Evolutionary conservation across 2,329 filamentous ascomycete species (phyloP), one percentile per base, ranked within the genome.

Genomic region (Lasiodiplodia sp.): DNA sequence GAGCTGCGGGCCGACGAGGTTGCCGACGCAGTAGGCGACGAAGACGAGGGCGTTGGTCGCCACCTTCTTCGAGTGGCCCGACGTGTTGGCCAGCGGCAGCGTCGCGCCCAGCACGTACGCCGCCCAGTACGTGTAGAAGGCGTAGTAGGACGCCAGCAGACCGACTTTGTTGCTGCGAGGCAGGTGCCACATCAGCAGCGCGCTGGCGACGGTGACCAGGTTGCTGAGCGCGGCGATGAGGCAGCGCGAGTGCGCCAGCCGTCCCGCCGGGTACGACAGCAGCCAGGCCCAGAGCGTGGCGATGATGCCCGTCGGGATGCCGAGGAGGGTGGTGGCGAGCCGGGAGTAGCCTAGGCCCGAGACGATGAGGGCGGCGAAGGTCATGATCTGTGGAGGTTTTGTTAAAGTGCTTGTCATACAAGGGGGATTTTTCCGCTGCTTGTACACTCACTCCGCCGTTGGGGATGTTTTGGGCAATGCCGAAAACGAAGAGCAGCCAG

Each of bases 1-100:
- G 0, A 79, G 80, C 71, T 82, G 80, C 1, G 81, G 81, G 0
- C 81, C 81, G 66, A 83, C 81, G 2, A 83, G 70, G 68, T 82
- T 82, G 5, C 79, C 80, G 3, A 79, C 75, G 5, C 77, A 78
- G 67, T 80, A 83, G 2, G 77, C 80, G 49, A 83, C 77, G 40
- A 78, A 78, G 4, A 80, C 73, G 28, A 81, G 76, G 31, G 78
- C 78, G 67, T 79, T 80, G 21, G 78, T 74, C 6, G 80, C 72
- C 16, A 75, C 76, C 67, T 82, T 82, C 72, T 82, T 83, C 18
- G 80, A 81, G 66, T 79, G 72, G 8, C 77, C 78, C 25, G 77
- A 75, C 0, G 75, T 78, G 62, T 79, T 79, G n/a, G 77, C 77
- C 66, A 74, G 73, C 16, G 70, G 69, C 28, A 78, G 68, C 23